These are phyloP conservation scores for Boletus huronensis DNA, from an alignment of 768 basidiomycete genomes.

Conservation along the genomic window DNA sequence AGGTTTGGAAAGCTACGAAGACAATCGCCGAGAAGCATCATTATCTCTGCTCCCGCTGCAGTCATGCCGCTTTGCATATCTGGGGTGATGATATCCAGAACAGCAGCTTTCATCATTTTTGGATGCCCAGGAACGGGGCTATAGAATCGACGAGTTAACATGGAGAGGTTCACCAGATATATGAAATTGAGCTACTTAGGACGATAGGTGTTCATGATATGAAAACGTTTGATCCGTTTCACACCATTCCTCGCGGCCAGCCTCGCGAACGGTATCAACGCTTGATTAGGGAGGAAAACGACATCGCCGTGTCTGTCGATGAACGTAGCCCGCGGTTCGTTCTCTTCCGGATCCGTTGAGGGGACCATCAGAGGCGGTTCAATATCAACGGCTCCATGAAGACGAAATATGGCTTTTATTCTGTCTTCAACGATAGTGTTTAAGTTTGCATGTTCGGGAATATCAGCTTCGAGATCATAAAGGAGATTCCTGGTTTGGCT, in stretches of 20 bases:
- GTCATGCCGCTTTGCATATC: slow-evolving; percentile 60
- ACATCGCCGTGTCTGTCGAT: slow-evolving; percentile 80
- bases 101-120: slow-evolving; percentile 65
- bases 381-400: slow-evolving; percentile 88
- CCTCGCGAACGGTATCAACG: slow-evolving; percentile 76
- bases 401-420: slow-evolving; percentile 70
- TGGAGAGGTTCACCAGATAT: not conserved
- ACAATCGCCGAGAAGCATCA: slow-evolving; percentile 63
- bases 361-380: slow-evolving; percentile 85
- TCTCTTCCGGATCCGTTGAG: slow-evolving; percentile 57
- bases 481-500: slow-evolving; percentile 63
- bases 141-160: slow-evolving; percentile 4
- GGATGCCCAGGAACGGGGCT: slow-evolving; percentile 74
- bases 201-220: slow-evolving; percentile 69
- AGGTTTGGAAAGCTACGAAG: slow-evolving; percentile 72
- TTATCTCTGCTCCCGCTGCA: slow-evolving; percentile 72
- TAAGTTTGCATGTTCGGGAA: slow-evolving; percentile 66
- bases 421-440: slow-evolving; percentile 76
- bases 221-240: slow-evolving; percentile 78
- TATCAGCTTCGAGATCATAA: slow-evolving; percentile 69
- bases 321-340: slow-evolving; percentile 63
- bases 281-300: slow-evolving; percentile 68
- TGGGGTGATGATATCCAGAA: slow-evolving; percentile 81
- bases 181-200: slow-evolving; percentile 48
- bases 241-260: slow-evolving; percentile 66